These are phyloP conservation scores for Carex sylvatica DNA, from an alignment of 202 grass and related monocot genomes.

Conservation along the genomic window DNA sequence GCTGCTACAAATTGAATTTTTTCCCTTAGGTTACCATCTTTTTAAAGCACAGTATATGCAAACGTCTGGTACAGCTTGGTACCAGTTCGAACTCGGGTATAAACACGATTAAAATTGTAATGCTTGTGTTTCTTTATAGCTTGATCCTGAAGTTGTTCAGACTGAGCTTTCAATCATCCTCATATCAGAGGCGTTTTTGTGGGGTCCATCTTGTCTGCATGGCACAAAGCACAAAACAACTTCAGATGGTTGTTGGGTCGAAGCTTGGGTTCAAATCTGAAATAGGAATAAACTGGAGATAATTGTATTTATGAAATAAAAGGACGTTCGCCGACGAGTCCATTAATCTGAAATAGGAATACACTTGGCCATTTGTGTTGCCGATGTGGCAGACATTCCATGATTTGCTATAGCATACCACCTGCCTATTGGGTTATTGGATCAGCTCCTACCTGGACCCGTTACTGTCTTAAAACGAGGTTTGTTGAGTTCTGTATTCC, in stretches of 20 bases:
- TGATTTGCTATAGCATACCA: constrained; percentile 76
- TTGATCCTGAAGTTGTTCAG: constrained; percentile 43
- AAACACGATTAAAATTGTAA: too few species aligned
- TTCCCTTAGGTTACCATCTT: too few species aligned
- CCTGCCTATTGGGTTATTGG: constrained; percentile 70
- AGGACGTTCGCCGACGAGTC: constrained; percentile 66
- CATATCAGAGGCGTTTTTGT: constrained; percentile 22
- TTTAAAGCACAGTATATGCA: too few species aligned
- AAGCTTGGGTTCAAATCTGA: not conserved
- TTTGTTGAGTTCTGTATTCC: constrained; percentile 21
- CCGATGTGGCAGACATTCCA: constrained; percentile 77
- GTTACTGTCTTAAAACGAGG: constrained; percentile 90
- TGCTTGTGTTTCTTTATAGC: not conserved
- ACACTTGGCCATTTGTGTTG: constrained; percentile 85
- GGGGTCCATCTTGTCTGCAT: constrained; percentile 31
- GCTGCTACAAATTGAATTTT: too few species aligned
- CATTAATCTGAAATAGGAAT: too few species aligned
- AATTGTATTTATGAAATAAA: constrained; percentile 93
- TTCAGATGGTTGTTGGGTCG: not conserved
- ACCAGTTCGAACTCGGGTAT: too few species aligned
- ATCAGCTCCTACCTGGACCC: constrained; percentile 78
- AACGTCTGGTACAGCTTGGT: too few species aligned
- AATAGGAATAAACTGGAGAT: constrained; percentile 19
- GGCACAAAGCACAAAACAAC: constrained; percentile 30
- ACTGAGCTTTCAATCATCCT: constrained; percentile 29